Evolutionary conservation across 2,329 filamentous ascomycete species (phyloP), one percentile per base, ranked within the genome.

Genomic region (Neobulgaria alba): DNA sequence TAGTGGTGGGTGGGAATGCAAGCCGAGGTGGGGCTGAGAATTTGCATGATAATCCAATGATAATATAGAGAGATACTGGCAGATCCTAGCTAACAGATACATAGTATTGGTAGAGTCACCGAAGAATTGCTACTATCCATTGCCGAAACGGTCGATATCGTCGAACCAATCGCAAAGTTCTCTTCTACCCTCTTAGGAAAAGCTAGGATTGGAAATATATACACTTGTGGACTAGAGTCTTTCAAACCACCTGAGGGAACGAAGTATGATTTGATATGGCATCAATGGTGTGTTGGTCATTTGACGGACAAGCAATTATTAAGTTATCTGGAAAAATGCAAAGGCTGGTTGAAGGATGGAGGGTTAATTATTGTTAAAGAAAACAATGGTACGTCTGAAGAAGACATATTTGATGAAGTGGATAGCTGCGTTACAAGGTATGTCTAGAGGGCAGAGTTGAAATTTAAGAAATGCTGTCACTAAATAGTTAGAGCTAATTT

Each of bases 271-370:
- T 61, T 95, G 33, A 78, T 95, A 46, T 95, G 86, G 85, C 82
- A 76, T 38, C 89, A 95, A 62, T 95, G 89, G 88, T 95, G 88
- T 61, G 63, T 90, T 5, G 83, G 85, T 17, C 82, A 95, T 60
- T 66, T 95, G 40, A 87, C 75, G 0, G 87, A 95, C 57, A 63
- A 62, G 5, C 78, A 93, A 59, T 59, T 95, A 3, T 67, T 83
- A 1, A 65, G 65, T 2, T 94, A 81, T 55, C 62, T 95, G 12
- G 52, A 64, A 41, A 68, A 75, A 18, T 85, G 85, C 58, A 72
- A 69, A 35, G 52, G 61, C 0, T 67, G 67, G 1, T 53, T 82
- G 16, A 74, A 70, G 38, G 55, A 79, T 12, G 46, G 57, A 5
- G 75, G 74, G 2, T 65, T 77, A 55, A 75, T 90, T 12, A 71